Percentiles rank a stretch among this genome's conserved stretches.
Evolutionary conservation across 768 basidiomycete genomes (phyloP).

Genomic region (Ramaria rubella): DNA sequence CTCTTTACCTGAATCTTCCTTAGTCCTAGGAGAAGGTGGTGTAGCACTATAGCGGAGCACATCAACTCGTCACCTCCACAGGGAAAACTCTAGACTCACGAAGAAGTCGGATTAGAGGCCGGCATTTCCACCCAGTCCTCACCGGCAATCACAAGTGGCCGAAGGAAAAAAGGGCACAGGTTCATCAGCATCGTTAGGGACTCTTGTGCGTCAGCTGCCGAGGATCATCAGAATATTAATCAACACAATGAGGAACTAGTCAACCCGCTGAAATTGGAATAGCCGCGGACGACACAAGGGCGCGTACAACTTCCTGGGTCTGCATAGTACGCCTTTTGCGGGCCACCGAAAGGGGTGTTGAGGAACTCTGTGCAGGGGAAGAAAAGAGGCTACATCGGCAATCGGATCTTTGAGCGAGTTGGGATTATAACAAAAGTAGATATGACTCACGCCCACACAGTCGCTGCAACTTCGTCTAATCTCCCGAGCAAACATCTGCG

Average conservation of each 20-base stretch:
- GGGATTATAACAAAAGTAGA: not conserved
- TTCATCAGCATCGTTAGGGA: conserved; percentile 59
- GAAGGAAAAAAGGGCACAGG: conserved; percentile 78
- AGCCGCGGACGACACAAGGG: conserved; percentile 73
- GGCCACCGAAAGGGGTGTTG: conserved; percentile 44
- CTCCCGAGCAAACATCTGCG: conserved; percentile 72
- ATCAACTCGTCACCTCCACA: conserved; percentile 20
- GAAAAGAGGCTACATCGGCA: conserved; percentile 58
- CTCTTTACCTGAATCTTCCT: conserved; percentile 54
- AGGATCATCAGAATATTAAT: not conserved
- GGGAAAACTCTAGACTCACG: conserved; percentile 18
- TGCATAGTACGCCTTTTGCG: conserved; percentile 72
- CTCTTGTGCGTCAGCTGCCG: conserved; percentile 64
- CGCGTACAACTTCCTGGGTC: conserved; percentile 54
- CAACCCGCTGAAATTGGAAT: conserved; percentile 58
- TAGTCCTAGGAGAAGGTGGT: conserved; percentile 25
- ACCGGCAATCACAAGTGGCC: conserved; percentile 51
- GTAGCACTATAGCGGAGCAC: not conserved
- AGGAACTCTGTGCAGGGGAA: conserved; percentile 39
- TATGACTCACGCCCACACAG: conserved; percentile 74
- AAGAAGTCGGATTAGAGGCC: conserved; percentile 17
- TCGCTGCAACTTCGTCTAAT: conserved; percentile 75
- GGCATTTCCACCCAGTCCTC: conserved; percentile 49
- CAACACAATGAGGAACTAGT: not conserved
- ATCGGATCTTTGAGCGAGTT: not conserved